Conservation (phyloP, 2,329 filamentous ascomycete genomes). For the Rhexocercosporidium sp. region DNA sequence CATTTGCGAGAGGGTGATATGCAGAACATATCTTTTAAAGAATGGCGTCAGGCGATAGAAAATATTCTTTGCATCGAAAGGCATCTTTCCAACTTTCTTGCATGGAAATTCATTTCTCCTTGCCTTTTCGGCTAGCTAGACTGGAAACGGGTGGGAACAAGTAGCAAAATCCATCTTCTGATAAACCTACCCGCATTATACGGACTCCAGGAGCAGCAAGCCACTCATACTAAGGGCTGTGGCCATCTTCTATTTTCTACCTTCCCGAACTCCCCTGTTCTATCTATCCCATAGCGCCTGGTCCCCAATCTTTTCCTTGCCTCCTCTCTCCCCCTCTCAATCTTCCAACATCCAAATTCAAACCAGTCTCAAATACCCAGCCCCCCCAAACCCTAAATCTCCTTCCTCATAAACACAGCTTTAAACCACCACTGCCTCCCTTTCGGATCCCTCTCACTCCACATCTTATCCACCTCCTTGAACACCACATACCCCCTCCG, state of each 20-base stretch:
- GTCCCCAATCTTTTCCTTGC: too few relatives aligned
- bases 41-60: not conserved
- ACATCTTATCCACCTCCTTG: slow-evolving; percentile 26
- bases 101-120: not conserved
- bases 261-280: too few relatives aligned
- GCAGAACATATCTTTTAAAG: not conserved
- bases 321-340: not conserved
- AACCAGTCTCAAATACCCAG: not conserved
- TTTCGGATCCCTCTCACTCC: slow-evolving; percentile 23
- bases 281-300: too few relatives aligned
- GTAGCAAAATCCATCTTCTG: not conserved
- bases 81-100: not conserved
- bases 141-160: not conserved
- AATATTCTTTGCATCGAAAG: not conserved
- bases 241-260: too few relatives aligned
- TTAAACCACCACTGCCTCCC: slow-evolving; percentile 30
- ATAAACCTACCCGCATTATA: not conserved
- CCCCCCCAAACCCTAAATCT: slow-evolving; percentile 17
- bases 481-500: slow-evolving; percentile 36
- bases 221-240: too few relatives aligned
- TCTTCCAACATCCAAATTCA: not conserved
- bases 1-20: not conserved
- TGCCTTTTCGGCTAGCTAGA: not conserved
- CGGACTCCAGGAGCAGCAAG: too few relatives aligned
- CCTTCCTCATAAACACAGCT: slow-evolving; percentile 36